Base-by-base conservation (phyloP, 371 early-diverging fungal genomes). In the Mortierella sp. region DNA sequence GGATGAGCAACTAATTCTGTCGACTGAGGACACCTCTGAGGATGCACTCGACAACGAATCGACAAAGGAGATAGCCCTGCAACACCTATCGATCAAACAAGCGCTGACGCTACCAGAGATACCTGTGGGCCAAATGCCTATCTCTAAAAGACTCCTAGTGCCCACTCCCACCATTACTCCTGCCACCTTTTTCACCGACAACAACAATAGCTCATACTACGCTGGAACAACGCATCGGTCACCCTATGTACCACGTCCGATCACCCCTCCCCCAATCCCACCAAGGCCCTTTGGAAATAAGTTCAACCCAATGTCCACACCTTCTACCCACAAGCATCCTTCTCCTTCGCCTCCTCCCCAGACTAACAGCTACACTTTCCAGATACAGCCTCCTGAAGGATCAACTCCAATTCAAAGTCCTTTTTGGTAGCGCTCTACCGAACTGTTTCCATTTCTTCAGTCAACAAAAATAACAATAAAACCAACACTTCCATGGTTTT, bases 261-360 rank as follows among this genome's bases (percentile, higher is more conserved):
- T 68, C 70, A 68, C 13, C 70, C 70, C 70, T 68, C 70, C 70
- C 70, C 31, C 70, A 68, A 44, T 68, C 70, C 70, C 70, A 68
- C 70, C 70, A 68, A 68, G 70, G 70, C 70, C 42, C 42, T 42
- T 42, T 68, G 16, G 70, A 34, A 68, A 68, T 68, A 68, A 16
- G 44, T 68, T 68, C 70, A 68, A 68, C 42, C 70, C 70, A 16
- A 44, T 68, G 42, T 14, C 44, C 44, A 3, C 44, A 19, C 44
- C 70, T 24, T 68, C 70, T 68, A 68, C 70, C 44, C 44, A 68
- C 21, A 44, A 55, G n/a, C 0, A 55, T 55, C 24, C n/a, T 55
- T n/a, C 55, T n/a, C 55, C 9, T 55, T 55, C 55, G n/a, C n/a
- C 55, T 55, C 55, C n/a, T 24, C 24, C 55, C n/a, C 55, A 55